These are phyloP conservation scores for Penicillium capsulatum DNA, from an alignment of 2,329 filamentous ascomycete species.

Conservation along the genomic window DNA sequence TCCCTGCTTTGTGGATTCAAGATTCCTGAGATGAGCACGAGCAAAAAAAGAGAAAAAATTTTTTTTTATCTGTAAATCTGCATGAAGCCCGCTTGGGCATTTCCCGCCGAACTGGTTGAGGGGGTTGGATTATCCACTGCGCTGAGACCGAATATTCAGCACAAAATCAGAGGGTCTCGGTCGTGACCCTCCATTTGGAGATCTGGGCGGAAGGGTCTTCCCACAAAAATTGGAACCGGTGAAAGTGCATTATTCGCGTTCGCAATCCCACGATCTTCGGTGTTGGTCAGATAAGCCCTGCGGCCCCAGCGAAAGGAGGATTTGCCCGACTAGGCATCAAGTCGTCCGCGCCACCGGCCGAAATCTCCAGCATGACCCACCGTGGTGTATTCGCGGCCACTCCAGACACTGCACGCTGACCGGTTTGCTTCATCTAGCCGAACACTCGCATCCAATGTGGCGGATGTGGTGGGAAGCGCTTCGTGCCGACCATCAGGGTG, in stretches of 20 bases:
- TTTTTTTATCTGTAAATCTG: constrained; percentile 13
- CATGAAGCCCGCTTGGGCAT: constrained; percentile 7
- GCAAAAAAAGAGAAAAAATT: too few relatives aligned
- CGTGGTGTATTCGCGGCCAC: constrained; percentile 14
- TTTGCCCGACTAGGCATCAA: constrained; percentile 23
- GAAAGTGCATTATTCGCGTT: not conserved
- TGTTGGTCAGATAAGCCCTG: constrained; percentile 21
- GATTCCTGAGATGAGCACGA: too few relatives aligned
- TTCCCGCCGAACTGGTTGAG: constrained; percentile 3
- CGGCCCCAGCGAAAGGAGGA: constrained; percentile 19
- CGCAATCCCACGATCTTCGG: too few relatives aligned
- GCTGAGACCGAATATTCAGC: constrained; percentile 12
- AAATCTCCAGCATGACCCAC: constrained; percentile 14
- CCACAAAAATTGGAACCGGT: not conserved
- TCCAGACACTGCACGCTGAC: too few relatives aligned
- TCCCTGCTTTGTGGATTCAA: too few relatives aligned
- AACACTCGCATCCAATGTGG: too few relatives aligned
- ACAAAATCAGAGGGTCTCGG: constrained; percentile 14
- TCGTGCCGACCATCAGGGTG: not conserved
- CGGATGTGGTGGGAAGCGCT: constrained; percentile 4
- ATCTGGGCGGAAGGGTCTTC: constrained; percentile 10
- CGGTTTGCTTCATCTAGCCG: too few relatives aligned
- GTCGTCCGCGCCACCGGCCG: constrained; percentile 23
- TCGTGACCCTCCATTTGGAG: constrained; percentile 11
- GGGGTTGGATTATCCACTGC: not conserved